These are phyloP conservation scores for Didymella pinodella DNA, from an alignment of 2,329 filamentous ascomycete species.

Conservation along the genomic window DNA sequence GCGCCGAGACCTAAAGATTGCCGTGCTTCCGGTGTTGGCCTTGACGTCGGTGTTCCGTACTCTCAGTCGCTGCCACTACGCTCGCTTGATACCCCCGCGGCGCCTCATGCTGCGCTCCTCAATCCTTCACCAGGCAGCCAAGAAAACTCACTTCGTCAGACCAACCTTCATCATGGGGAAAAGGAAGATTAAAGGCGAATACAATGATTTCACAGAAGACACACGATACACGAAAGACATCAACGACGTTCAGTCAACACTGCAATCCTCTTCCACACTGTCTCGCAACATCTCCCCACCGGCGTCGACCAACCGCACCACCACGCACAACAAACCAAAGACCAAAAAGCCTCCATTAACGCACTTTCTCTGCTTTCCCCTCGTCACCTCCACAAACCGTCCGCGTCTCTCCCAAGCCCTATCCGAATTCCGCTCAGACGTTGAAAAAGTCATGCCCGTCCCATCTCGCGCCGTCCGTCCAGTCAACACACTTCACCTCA, in stretches of 20 bases:
- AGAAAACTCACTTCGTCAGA: not conserved
- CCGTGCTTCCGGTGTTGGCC: slow-evolving; percentile 10
- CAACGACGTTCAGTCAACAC: slow-evolving; percentile 34
- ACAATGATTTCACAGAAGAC: slow-evolving; percentile 49
- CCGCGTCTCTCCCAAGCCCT: slow-evolving; percentile 72
- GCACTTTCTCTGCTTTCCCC: slow-evolving; percentile 79
- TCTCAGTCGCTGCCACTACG: not conserved
- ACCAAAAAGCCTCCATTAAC: slow-evolving; percentile 62
- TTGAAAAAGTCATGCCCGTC: slow-evolving; percentile 62
- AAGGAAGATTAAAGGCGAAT: slow-evolving; percentile 37
- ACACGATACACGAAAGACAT: slow-evolving; percentile 41
- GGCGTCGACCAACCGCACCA: slow-evolving; percentile 18
- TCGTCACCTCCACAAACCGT: slow-evolving; percentile 68
- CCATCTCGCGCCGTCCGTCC: slow-evolving; percentile 76
- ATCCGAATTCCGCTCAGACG: slow-evolving; percentile 60
- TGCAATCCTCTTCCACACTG: slow-evolving; percentile 25
- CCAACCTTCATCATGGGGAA: slow-evolving; percentile 38
- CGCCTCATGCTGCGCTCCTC: slow-evolving; percentile 6
- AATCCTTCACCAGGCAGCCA: slow-evolving; percentile 1
- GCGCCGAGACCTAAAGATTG: slow-evolving; percentile 6
- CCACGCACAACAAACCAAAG: slow-evolving; percentile 20
- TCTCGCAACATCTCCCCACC: slow-evolving; percentile 26
- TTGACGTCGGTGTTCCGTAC: slow-evolving; percentile 14
- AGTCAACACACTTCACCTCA: slow-evolving; percentile 82
- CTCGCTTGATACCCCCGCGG: not conserved